phyloP scores from a whole-genome alignment of 2,329 filamentous ascomycete species.

The Penicillium sclerotiorum region DNA sequence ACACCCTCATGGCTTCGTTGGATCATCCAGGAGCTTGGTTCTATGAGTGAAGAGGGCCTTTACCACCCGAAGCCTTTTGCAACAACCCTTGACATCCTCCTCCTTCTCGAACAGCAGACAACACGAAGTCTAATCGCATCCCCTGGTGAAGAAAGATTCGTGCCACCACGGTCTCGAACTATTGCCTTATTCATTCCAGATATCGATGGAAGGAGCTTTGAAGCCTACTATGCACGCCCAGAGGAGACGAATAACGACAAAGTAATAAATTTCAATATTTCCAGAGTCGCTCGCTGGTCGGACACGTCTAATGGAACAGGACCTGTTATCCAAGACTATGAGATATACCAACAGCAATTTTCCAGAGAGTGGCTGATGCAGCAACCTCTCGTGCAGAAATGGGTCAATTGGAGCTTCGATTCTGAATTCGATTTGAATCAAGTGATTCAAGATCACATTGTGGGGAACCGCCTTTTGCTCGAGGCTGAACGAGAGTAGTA shows the following conservation, averaged over 20 bases:
- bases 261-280: neutral
- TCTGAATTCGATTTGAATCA: constrained; percentile 14
- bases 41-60: constrained; percentile 7
- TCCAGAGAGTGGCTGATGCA: constrained; percentile 9
- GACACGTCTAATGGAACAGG: neutral
- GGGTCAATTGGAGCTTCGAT: constrained; percentile 8
- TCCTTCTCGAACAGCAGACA: constrained; percentile 4
- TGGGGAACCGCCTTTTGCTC: constrained; percentile 6
- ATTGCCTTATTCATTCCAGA: constrained; percentile 9
- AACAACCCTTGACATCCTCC: constrained; percentile 7
- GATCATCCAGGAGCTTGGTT: constrained; percentile 9
- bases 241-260: neutral
- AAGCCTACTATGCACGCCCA: constrained; percentile 8
- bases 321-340: constrained; percentile 3
- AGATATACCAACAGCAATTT: constrained; percentile 1
- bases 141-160: neutral
- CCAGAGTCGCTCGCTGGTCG: constrained; percentile 7
- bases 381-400: constrained; percentile 9
- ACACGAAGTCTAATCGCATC: neutral
- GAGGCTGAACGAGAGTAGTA: no score
- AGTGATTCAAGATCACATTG: constrained; percentile 12
- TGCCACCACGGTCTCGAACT: neutral
- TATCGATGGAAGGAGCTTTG: constrained; percentile 7
- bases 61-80: constrained; percentile 9
- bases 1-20: constrained; percentile 12